Evolutionary conservation across 805 yeast genomes (phyloP).

Genomic region (Dipodascus geniculatus): DNA sequence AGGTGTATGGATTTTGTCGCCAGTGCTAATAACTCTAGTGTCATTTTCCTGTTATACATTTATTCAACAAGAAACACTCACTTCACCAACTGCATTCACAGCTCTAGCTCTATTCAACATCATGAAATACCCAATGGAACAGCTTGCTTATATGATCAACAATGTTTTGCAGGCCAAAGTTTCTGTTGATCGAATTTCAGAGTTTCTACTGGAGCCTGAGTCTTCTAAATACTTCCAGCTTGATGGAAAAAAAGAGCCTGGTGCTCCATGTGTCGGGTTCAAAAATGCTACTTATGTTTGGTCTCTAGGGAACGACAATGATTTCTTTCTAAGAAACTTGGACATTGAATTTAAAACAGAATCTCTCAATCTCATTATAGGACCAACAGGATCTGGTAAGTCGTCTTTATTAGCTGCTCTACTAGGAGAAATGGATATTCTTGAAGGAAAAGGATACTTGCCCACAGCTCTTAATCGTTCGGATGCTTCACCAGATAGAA

Average conservation of each 20-base stretch:
- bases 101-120: constrained; percentile 78
- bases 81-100: constrained; percentile 91
- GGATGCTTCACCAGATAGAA: constrained; percentile 53
- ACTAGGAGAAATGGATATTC: constrained; percentile 83
- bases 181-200: constrained; percentile 76
- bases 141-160: constrained; percentile 79
- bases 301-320: constrained; percentile 24
- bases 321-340: constrained; percentile 69
- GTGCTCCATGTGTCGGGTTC: constrained; percentile 66
- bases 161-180: constrained; percentile 87
- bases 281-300: constrained; percentile 34
- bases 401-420: constrained; percentile 82
- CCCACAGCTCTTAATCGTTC: constrained; percentile 71
- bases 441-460: constrained; percentile 58
- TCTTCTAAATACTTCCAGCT: constrained; percentile 81
- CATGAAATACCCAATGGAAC: constrained; percentile 79
- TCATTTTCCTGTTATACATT: constrained; percentile 76
- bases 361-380: constrained; percentile 77
- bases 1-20: constrained; percentile 71
- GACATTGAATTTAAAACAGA: constrained; percentile 59
- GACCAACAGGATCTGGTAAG: constrained; percentile 94
- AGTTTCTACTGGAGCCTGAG: constrained; percentile 72
- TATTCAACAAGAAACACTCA: constrained; percentile 55
- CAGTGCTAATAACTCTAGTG: constrained; percentile 66
- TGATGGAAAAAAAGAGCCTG: constrained; percentile 31